Evolutionary conservation across 75 land plant species (phyloP), one percentile per base, ranked within the genome.

Genomic region (Pseudotsuga menziesii): DNA sequence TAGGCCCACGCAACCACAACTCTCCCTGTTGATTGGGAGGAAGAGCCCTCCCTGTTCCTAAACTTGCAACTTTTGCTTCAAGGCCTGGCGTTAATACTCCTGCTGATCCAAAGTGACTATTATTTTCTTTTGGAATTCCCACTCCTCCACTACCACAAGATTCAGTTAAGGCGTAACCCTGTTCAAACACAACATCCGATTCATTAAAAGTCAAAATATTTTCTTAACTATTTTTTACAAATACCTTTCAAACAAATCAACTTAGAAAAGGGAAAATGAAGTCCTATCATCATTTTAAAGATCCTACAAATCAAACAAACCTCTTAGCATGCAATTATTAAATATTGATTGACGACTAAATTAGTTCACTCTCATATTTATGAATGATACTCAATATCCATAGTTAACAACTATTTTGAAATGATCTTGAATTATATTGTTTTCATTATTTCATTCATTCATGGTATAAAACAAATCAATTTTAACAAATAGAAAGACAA

Each of bases 101-200:
- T 55, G 87, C 64, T 25, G 96, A 85, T 70, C 96, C 96, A 77
- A 74, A 71, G 63, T 52, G 79, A 2, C 75, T 77, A 73, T 58
- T 27, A 15, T 75, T 84, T 25, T 52, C 77, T n/a, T 55, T 75
- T 26, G 80, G 62, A 73, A 80, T 75, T 63, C 87, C 89, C 44
- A 78, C 0, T 32, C 92, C 77, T 17, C 82, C 79, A 44, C 85
- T 83, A 17, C 88, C 91, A 79, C 85, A 77, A 36, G 93, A 81
- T 76, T 95, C 98, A 61, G 98, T 95, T 90, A 95, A 58, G 26
- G 95, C 98, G 84, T 91, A 95, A 2, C 95, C 98, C 98, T 94
- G 88, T 44, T 73, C 22, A 27, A 3, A 55, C 5, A 44, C 8
- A 0, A 44, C 48, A 44, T 44, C 6, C 6, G 9, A 67, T 17